Conservation (phyloP, 176 grass and related monocot genomes). For the Aegilops tauschii region DNA sequence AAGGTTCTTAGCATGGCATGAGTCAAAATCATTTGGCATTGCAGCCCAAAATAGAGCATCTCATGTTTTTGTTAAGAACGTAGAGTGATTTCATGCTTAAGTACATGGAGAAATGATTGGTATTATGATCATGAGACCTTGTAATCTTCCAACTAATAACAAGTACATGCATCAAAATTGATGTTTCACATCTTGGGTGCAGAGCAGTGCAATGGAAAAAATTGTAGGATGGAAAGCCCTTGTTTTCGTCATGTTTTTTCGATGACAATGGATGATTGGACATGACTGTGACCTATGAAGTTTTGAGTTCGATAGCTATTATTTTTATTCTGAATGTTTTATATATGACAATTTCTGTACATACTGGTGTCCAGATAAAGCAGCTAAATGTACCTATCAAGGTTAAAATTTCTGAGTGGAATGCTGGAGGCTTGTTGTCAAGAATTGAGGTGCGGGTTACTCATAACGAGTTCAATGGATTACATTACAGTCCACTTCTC, state of each 20-base stretch:
- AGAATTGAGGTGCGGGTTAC: conserved; percentile 66
- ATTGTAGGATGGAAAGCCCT: not conserved
- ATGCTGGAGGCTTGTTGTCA: conserved; percentile 72
- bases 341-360: conserved; percentile 20
- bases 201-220: not conserved
- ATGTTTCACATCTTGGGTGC: not conserved
- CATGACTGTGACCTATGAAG: not conserved
- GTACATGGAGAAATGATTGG: not conserved
- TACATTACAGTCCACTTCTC: conserved; percentile 6
- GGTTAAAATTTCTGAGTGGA: conserved; percentile 89
- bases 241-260: not conserved
- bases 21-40: not conserved
- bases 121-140: not conserved
- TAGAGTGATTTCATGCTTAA: not conserved
- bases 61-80: not conserved
- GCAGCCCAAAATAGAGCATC: not conserved
- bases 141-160: not conserved
- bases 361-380: conserved; percentile 57
- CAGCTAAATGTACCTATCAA: conserved; percentile 77
- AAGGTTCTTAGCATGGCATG: not conserved
- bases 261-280: not conserved
- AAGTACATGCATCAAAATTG: not conserved
- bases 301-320: not conserved
- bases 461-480: conserved; percentile 10
- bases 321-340: not conserved